Percentiles rank a stretch among this genome's conserved stretches.
These are phyloP conservation scores for Backusella sp. DNA, from an alignment of 192 early-diverging fungal species.

Conservation along the genomic window DNA sequence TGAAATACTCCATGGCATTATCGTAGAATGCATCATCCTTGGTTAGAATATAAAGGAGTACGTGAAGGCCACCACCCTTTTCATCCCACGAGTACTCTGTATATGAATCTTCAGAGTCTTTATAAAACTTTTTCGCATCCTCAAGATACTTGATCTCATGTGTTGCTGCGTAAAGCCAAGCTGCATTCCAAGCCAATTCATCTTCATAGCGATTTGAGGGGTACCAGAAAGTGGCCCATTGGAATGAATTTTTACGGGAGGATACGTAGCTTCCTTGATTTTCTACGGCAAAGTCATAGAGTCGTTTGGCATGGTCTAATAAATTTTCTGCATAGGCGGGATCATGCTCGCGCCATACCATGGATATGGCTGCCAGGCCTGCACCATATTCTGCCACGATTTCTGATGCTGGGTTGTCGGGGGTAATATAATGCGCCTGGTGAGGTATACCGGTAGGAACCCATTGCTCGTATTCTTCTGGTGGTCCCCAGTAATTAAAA, in stretches of 20 bases:
- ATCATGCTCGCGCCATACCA: slow-evolving; percentile 52
- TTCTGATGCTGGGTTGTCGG: slow-evolving; percentile 30
- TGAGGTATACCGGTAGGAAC: slow-evolving; percentile 36
- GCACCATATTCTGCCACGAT: slow-evolving; percentile 53
- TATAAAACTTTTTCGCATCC: slow-evolving; percentile 41
- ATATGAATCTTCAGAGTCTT: slow-evolving; percentile 19
- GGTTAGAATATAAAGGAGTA: slow-evolving; percentile 44
- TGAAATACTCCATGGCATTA: slow-evolving; percentile 36
- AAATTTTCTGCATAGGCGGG: slow-evolving; percentile 40
- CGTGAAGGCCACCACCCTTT: slow-evolving; percentile 43
- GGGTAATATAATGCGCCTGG: slow-evolving; percentile 32
- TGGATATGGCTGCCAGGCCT: slow-evolving; percentile 51
- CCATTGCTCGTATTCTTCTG: slow-evolving; percentile 45
- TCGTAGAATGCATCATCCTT: slow-evolving; percentile 37
- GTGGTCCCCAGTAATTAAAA: slow-evolving; percentile 58
- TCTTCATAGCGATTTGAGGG: slow-evolving; percentile 48
- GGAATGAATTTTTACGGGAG: slow-evolving; percentile 37
- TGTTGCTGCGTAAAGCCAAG: slow-evolving; percentile 59
- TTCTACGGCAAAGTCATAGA: slow-evolving; percentile 45
- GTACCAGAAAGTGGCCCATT: slow-evolving; percentile 46
- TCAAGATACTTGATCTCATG: slow-evolving; percentile 41
- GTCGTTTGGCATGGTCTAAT: slow-evolving; percentile 43
- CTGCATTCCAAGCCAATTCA: slow-evolving; percentile 57
- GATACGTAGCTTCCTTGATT: slow-evolving; percentile 34
- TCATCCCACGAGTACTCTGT: slow-evolving; percentile 53